Conservation (phyloP, 2,329 filamentous ascomycete species). For the Cladosporium sphaerospermum region DNA sequence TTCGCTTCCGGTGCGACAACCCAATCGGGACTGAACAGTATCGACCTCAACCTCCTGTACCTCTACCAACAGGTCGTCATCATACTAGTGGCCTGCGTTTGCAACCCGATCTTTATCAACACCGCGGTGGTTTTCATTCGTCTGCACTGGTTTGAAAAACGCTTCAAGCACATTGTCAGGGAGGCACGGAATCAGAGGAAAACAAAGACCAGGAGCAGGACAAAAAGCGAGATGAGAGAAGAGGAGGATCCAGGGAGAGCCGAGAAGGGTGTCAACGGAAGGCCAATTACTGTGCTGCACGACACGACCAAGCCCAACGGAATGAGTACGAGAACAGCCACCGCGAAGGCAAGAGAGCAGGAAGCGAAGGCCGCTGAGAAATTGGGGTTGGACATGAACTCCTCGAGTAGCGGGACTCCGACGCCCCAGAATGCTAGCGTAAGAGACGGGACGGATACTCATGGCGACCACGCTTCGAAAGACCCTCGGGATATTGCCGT, state of each 20-base stretch:
- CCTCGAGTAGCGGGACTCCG: not conserved
- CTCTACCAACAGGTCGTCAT: conserved; percentile 55
- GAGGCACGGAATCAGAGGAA: conserved; percentile 64
- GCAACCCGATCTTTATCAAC: conserved; percentile 80
- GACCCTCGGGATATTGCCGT: not conserved
- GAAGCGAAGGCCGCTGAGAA: conserved; percentile 38
- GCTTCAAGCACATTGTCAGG: conserved; percentile 76
- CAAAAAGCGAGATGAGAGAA: conserved; percentile 22
- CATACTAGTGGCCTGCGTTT: conserved; percentile 64
- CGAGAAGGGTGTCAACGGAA: conserved; percentile 51
- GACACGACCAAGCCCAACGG: conserved; percentile 44
- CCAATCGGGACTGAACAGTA: conserved; percentile 85
- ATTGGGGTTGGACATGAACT: conserved; percentile 32
- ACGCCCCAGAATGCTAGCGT: conserved; percentile 7
- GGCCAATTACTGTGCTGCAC: conserved; percentile 62
- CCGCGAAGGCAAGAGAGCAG: conserved; percentile 44
- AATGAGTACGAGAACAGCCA: conserved; percentile 42
- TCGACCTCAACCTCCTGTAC: conserved; percentile 44
- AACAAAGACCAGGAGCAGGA: conserved; percentile 51
- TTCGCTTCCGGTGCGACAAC: conserved; percentile 81
- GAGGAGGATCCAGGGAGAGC: conserved; percentile 43
- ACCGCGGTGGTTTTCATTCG: conserved; percentile 84
- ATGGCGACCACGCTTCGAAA: not conserved
- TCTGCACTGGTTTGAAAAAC: conserved; percentile 96
- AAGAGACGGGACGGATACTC: not conserved